Evolutionary conservation across 2,329 filamentous ascomycete species (phyloP).

Genomic region (Aureobasidium melanogenum): DNA sequence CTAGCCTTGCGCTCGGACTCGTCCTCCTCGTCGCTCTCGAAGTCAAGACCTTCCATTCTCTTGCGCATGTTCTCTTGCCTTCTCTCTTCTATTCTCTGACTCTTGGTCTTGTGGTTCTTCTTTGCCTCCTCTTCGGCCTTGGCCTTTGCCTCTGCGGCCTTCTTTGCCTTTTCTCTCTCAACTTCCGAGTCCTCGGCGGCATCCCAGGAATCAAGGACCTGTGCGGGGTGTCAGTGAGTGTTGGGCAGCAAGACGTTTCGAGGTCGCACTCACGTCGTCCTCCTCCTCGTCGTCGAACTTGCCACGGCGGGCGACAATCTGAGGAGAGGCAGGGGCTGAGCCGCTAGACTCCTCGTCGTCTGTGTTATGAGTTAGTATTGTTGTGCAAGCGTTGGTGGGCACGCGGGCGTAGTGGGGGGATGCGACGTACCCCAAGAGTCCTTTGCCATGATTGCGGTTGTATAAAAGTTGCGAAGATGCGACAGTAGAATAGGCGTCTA

Average conservation of each 20-base stretch:
- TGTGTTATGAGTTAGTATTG: constrained; percentile 1
- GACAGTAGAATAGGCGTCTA: neutral
- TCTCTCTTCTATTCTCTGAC: constrained; percentile 75
- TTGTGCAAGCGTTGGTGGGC: neutral
- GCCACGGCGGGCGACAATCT: constrained; percentile 40
- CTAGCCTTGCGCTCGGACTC: constrained; percentile 66
- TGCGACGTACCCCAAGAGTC: constrained; percentile 13
- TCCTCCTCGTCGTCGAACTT: constrained; percentile 93
- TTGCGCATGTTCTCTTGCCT: constrained; percentile 50
- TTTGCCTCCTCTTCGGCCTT: constrained; percentile 84
- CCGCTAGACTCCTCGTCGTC: constrained; percentile 49
- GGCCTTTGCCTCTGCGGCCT: constrained; percentile 75
- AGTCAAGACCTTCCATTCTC: constrained; percentile 49
- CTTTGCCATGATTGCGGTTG: constrained; percentile 15
- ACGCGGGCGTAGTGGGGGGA: neutral
- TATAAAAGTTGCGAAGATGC: neutral
- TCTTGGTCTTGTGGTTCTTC: constrained; percentile 83
- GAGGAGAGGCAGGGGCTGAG: constrained; percentile 40
- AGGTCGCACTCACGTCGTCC: constrained; percentile 51
- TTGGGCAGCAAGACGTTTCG: constrained; percentile 5
- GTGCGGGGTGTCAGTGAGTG: constrained; percentile 15
- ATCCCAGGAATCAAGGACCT: constrained; percentile 96
- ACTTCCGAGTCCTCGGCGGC: constrained; percentile 93
- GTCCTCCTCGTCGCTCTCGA: constrained; percentile 59
- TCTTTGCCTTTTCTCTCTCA: constrained; percentile 89